Base-by-base conservation (phyloP, 768 basidiomycete genomes). In the Xerocomus spinulosus region DNA sequence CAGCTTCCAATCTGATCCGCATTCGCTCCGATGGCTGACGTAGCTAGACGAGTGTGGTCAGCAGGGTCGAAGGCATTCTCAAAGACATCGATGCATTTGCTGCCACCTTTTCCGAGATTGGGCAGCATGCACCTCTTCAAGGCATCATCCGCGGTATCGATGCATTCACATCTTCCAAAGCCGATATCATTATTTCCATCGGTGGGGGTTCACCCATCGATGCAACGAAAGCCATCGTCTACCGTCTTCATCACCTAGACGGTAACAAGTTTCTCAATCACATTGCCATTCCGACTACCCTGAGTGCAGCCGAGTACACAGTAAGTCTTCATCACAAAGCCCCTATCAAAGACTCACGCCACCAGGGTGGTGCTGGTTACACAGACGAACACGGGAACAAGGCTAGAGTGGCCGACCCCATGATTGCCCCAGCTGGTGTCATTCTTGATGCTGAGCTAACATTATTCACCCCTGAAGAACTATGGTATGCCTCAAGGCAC, bases 171-270 rank as follows among this genome's bases (percentile, higher is more conserved):
- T 73, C 79, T 9, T 66, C 74, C 20, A 73, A 73, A 10, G 84
- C 84, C 49, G 82, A 89, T 59, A 73, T 82, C 18, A 79, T 90
- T 54, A 76, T 92, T 32, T 70, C 85, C 23, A 73, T 90, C 35
- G 89, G 89, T 3, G 88, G 89, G 20, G 89, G 88, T 41, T 89
- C 87, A 1, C 86, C 87, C 12, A 73, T 90, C 49, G 89, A 90
- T 61, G 86, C 83, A 2, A 70, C 84, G 18, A 91, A 92, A 61
- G 81, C 81, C 0, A 83, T 90, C 24, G 61, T 84, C 8, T 83
- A 81, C 61, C 74, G 78, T 42, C 67, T 82, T 26, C 80, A 85
- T 54, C 66, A 82, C 50, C 78, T 82, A 50, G 64, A 55, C 3
- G 80, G 78, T 2, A 79, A 76, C 1, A 66, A 67, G 5, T 80